A percentile compares a stretch with the other conserved stretches of the same genome.
Evolutionary conservation across 768 basidiomycete species (phyloP).

Genomic region (Chlorophyllum brunneum): DNA sequence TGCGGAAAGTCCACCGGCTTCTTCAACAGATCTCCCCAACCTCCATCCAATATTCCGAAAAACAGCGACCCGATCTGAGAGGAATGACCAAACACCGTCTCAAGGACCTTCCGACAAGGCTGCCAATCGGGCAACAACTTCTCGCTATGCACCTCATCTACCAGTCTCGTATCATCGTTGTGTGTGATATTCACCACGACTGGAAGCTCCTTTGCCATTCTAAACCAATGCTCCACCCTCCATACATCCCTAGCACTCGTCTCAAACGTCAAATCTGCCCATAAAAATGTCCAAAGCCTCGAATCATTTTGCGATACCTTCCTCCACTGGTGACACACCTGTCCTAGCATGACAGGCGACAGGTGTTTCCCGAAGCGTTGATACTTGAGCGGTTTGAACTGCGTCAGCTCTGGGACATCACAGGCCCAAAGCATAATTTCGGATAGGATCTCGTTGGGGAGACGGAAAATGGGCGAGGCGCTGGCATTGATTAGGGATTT

Average conservation of each 20-base stretch:
- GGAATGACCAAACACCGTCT: constrained; percentile 3
- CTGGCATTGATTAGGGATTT: constrained; percentile 8
- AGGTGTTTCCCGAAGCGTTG: constrained; percentile 9
- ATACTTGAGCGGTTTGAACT: constrained; percentile 11
- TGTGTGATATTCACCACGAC: constrained; percentile 9
- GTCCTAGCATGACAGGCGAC: constrained; percentile 9
- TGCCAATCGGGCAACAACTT: constrained; percentile 13
- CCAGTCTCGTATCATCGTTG: constrained; percentile 11
- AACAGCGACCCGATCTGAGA: constrained; percentile 6
- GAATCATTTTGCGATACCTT: constrained; percentile 3
- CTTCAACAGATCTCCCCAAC: constrained; percentile 12
- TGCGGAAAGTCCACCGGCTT: constrained; percentile 5
- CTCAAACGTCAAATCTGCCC: constrained; percentile 12
- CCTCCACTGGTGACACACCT: constrained; percentile 11
- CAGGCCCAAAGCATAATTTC: constrained; percentile 13
- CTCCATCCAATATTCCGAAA: constrained; percentile 13
- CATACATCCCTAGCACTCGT: constrained; percentile 5
- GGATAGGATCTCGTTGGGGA: constrained; percentile 13
- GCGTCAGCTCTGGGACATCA: constrained; percentile 10
- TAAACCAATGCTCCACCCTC: constrained; percentile 11
- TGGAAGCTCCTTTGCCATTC: constrained; percentile 8
- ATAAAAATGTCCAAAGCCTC: constrained; percentile 13
- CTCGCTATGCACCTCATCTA: constrained; percentile 12
- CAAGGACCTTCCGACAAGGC: constrained; percentile 8
- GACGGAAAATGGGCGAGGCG: constrained; percentile 12